Evolutionary conservation across 768 basidiomycete species (phyloP), one percentile per base, ranked within the genome.

Genomic region (Brasilioporus rufonigricans): DNA sequence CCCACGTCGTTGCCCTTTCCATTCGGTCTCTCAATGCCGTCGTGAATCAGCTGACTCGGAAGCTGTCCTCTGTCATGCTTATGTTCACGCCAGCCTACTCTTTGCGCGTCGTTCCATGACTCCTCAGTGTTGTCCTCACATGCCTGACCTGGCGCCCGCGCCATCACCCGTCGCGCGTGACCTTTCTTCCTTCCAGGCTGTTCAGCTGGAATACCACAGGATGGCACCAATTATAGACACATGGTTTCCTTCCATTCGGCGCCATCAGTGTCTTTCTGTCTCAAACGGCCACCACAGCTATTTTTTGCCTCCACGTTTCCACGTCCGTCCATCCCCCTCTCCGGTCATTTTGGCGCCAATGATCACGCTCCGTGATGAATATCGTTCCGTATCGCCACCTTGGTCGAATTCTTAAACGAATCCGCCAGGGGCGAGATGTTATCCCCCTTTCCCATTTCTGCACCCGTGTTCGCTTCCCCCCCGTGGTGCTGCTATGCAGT

Each of bases 401-500:
- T 5, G 31, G 10, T 31, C 0, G 21, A 14, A 13, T 38, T 26
- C 51, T 55, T 61, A 62, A 56, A 55, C 44, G 50, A 41, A 33
- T 43, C 41, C 3, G 14, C 7, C 39, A 21, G 9, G n/a, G 18
- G 26, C 16, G 6, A 48, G 21, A 21, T 11, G 4, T 18, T 24
- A 5, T 50, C n/a, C 29, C 38, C 18, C n/a, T n/a, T 23, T 52
- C 19, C 44, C 38, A 18, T 18, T 45, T 33, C 44, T 24, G 40
- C 18, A 2, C 16, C 18, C 36, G 47, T 44, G 47, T 44, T 36
- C 38, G 40, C 39, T 48, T 31, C 38, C 39, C 14, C 16, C 39
- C 43, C 27, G 39, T 23, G 0, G 24, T 18, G 13, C 33, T 31
- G 36, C 40, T 33, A 70, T 70, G 66, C 26, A 24, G 2, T 9